Base-by-base conservation (phyloP, 1,139 yeast genomes). In the Debaryomyces singareniensis region DNA sequence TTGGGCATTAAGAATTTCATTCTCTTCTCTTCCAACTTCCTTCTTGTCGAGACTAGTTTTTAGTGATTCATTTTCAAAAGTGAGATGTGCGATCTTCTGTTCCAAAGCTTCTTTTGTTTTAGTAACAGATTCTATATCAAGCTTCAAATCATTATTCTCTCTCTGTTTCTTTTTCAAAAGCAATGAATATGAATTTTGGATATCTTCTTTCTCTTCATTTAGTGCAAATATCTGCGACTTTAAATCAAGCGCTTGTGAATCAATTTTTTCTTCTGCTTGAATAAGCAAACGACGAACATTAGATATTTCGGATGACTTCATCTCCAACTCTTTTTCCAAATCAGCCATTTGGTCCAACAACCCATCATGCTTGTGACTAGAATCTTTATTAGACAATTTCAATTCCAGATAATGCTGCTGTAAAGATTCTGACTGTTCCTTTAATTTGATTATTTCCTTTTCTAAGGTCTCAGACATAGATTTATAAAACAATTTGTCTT, bases 301-400 rank as follows among this genome's bases (percentile, higher is more conserved):
- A 3, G 78, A 65, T 1, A 87, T 68, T 54, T 91, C 97, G 29
- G 89, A 66, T 1, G 81, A 75, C 38, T 95, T 72, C 42, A 87
- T 96, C 45, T 80, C 91, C 5, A 89, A 57, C 51, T 78, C 66
- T 26, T 73, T 70, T 37, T 86, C 72, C 4, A 84, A 65, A 35
- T 89, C 97, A 6, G 72, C 62, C 11, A 89, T 55, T 45, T 89
- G 96, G 35, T 86, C 95, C 42, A 84, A 89, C 29, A 89, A 54
- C 3, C 76, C 70, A 35, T 84, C 91, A 16, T 74, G 63, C 38
- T 74, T 69, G 32, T 65, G 63, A 20, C 68, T 66, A 3, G 78
- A 63, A 43, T 89, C 97, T 38, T 73, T 73, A 20, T 79, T 57
- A 32, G 81, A 75, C 71, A 81, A 71, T 5, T 67, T 54, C 30